Base-by-base conservation (phyloP, 2,329 filamentous ascomycete genomes). In the Stemphylium beticola region DNA sequence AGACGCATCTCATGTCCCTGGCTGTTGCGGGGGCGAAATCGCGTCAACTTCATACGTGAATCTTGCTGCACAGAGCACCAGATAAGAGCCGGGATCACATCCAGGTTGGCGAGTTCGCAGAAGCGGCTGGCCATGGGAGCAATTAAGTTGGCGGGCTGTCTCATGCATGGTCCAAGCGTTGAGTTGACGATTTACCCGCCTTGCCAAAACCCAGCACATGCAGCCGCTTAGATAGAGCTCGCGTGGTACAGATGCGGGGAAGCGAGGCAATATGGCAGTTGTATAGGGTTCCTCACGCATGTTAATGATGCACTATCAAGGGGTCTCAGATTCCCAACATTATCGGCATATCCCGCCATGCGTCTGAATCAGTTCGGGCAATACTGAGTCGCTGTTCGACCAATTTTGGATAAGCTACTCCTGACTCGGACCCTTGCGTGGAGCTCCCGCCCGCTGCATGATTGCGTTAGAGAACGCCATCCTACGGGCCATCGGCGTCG, bases 391-490 rank as follows among this genome's bases (percentile, higher is more conserved):
- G 53, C 50, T 42, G 41, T 24, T 15, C 31, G 43, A 24, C 47
- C 52, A 49, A 17, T 44, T 45, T n/a, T 40, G 46, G 18, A 38
- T 46, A 53, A 24, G 43, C 50, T 36, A 44, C 53, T 57, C 53
- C 55, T 65, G 59, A 65, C 58, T 64, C 58, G 56, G 36, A 62
- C 45, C 53, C 58, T 48, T 54, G 52, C 53, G 32, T 36, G 32
- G 49, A 31, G 38, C 33, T 49, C 44, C 49, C 45, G 49, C 51
- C 51, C 36, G 58, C 46, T 44, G 49, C 45, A 49, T 50, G 36
- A 48, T 49, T 22, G 49, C 42, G 37, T 48, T 52, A 42, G 43
- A 46, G 40, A 52, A 50, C 51, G 45, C 45, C 36, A 52, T 61
- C 40, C 36, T 48, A 14, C 33, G 45, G 26, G 36, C 45, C 15